phyloP scores from a whole-genome alignment of 2,329 filamentous ascomycete genomes.

The Setomelanomma holmii region DNA sequence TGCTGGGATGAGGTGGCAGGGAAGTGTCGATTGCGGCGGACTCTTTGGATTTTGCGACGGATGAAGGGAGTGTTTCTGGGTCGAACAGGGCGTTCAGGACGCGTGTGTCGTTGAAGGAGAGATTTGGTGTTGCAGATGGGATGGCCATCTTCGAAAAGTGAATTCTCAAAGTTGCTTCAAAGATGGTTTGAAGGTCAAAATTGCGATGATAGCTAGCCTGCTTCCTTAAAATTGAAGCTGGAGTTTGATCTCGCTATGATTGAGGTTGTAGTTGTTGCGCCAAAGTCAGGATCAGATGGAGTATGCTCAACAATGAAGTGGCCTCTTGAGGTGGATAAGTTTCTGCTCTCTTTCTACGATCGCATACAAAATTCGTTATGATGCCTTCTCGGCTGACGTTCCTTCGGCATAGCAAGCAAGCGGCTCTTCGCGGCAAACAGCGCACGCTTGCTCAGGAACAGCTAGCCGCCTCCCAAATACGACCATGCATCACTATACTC shows the following conservation, averaged over 20 bases:
- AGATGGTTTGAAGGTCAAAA: not conserved
- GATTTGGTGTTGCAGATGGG: slow-evolving; percentile 55
- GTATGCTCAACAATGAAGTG: too few relatives aligned
- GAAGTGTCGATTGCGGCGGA: slow-evolving; percentile 53
- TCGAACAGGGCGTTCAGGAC: slow-evolving; percentile 51
- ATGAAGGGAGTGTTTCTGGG: slow-evolving; percentile 49
- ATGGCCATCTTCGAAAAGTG: slow-evolving; percentile 33
- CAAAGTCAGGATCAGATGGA: too few relatives aligned
- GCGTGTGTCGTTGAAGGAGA: slow-evolving; percentile 47
- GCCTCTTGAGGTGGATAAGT: not conserved
- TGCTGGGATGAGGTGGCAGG: slow-evolving; percentile 51
- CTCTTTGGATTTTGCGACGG: slow-evolving; percentile 58
- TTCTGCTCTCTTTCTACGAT: not conserved
- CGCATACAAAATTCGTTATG: not conserved
- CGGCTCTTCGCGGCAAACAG: slow-evolving; percentile 20
- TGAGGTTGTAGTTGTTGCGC: not conserved
- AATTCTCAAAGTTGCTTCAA: not conserved
- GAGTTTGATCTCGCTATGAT: not conserved
- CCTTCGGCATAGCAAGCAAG: slow-evolving; percentile 23
- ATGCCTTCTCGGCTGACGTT: slow-evolving; percentile 7
- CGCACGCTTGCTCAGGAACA: slow-evolving; percentile 1
- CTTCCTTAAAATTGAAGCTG: not conserved
- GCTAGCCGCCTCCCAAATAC: slow-evolving; percentile 9
- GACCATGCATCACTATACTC: slow-evolving; percentile 1
- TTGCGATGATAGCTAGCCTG: not conserved